These are phyloP conservation scores for Mrakia frigida DNA, from an alignment of 768 basidiomycete species.

Conservation along the genomic window DNA sequence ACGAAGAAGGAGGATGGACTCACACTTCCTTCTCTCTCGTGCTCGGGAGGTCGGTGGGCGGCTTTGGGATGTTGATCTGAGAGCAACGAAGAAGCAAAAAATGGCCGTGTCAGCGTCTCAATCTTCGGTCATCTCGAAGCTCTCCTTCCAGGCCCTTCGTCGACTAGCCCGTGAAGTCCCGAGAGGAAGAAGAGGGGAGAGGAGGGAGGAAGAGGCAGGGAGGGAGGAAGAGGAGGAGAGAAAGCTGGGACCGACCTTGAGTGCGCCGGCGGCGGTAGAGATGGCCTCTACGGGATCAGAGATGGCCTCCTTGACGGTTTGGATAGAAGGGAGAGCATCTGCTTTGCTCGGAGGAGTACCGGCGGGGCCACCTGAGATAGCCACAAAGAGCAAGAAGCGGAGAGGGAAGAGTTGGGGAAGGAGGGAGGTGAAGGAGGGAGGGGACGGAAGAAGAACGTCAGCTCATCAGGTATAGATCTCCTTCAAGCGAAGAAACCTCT, in stretches of 20 bases:
- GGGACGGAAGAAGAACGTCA: background rate
- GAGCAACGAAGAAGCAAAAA: background rate
- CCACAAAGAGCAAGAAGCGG: no score
- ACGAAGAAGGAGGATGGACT: background rate
- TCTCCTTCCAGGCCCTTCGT: no score
- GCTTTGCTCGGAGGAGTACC: slow-evolving; percentile 8
- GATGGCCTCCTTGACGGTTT: background rate
- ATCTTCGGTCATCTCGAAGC: background rate
- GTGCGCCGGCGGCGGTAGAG: background rate
- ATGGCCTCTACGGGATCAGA: background rate
- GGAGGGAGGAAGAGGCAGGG: background rate
- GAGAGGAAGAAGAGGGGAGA: background rate
- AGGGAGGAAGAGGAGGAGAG: background rate
- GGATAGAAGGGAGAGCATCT: background rate
- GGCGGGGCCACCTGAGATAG: slow-evolving; percentile 12
- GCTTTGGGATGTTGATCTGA: slow-evolving; percentile 33
- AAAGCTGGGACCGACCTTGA: slow-evolving; percentile 2
- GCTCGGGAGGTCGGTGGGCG: slow-evolving; percentile 26
- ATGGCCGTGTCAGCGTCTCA: background rate
- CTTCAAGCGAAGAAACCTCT: background rate
- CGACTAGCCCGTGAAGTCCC: background rate
- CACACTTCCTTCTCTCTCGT: slow-evolving; percentile 32
- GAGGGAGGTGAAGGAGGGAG: background rate
- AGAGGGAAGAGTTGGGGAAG: background rate
- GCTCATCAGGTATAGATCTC: background rate